Evolutionary conservation across 768 basidiomycete genomes (phyloP), one percentile per base, ranked within the genome.

Genomic region (Boletus vinaceobasis): DNA sequence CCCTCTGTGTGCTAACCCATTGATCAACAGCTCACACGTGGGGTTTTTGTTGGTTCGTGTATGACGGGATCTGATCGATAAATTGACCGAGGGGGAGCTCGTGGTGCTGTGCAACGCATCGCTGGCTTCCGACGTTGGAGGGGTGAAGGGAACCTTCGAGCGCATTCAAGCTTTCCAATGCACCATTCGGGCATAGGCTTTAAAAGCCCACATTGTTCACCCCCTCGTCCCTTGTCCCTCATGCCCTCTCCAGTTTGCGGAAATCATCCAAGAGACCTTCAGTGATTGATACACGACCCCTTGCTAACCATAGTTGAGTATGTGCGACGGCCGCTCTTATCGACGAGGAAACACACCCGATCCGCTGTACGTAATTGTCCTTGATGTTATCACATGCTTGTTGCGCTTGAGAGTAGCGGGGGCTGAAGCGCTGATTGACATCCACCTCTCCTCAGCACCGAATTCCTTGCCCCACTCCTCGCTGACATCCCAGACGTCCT

Each of bases 381-480:
- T 43, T 35, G 27, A 17, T 40, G 4, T 40, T 6, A 11, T 43
- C 37, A 19, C 14, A 9, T 14, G 17, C n/a, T 5, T 29, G 10
- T 40, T 42, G 1, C 21, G 19, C 44, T 19, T 17, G 14, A 36
- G 17, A 17, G 38, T 38, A n/a, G n/a, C n/a, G n/a, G 23, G 33
- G 14, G 29, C 5, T 17, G 13, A 3, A 2, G 13, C 15, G 10
- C 43, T 62, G n/a, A 63, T 9, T 4, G 23, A 4, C 10, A 13
- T 13, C 3, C 29, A 27, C 38, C 15, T 21, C 27, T 44, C 19
- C n/a, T 36, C 46, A 64, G 63, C 11, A 33, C 52, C 19, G 48
- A 59, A 9, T 55, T 65, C 8, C 36, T 64, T 3, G 60, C 63
- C 0, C 60, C 42, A 15, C 35, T 64, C 5, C 36, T 62, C 9